Percentiles rank a stretch among this genome's conserved stretches.
Evolutionary conservation across 108 stramenopile genomes (phyloP).

Genomic region (Nitzschia sp.): DNA sequence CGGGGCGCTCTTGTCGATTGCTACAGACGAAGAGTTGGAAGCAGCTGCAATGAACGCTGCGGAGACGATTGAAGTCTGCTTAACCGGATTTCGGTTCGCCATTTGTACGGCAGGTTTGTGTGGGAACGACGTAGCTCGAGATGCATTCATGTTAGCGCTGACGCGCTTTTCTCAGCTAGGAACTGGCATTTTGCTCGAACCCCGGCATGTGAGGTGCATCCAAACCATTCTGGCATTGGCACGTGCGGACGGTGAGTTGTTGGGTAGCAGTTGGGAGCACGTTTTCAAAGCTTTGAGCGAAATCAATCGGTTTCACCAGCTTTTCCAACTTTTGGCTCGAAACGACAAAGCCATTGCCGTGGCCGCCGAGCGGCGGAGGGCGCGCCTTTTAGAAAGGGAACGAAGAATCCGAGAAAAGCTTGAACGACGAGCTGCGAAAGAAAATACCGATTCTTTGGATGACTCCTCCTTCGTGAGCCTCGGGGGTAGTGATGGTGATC

Average conservation of each 20-base stretch:
- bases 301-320: constrained; percentile 83
- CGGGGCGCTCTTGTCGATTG: constrained; percentile 72
- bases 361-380: constrained; percentile 49
- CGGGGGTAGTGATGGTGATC: constrained; percentile 35
- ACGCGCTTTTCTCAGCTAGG: constrained; percentile 90
- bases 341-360: constrained; percentile 57
- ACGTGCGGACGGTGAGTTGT: constrained; percentile 85
- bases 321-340: constrained; percentile 82
- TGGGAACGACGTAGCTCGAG: constrained; percentile 84
- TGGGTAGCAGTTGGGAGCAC: constrained; percentile 91
- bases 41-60: constrained; percentile 83
- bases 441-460: constrained; percentile 33
- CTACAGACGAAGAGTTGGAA: constrained; percentile 85
- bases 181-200: constrained; percentile 79
- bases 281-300: constrained; percentile 91
- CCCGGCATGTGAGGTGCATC: constrained; percentile 88
- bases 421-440: constrained; percentile 29
- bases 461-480: constrained; percentile 22
- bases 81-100: constrained; percentile 86
- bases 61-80: constrained; percentile 77
- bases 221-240: constrained; percentile 87
- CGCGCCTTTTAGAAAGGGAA: constrained; percentile 40
- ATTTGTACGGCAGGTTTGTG: constrained; percentile 87
- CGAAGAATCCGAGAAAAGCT: constrained; percentile 22
- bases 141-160: constrained; percentile 90